Conservation (phyloP, 2,329 filamentous ascomycete genomes). For the Dryadomyces quercivorus region DNA sequence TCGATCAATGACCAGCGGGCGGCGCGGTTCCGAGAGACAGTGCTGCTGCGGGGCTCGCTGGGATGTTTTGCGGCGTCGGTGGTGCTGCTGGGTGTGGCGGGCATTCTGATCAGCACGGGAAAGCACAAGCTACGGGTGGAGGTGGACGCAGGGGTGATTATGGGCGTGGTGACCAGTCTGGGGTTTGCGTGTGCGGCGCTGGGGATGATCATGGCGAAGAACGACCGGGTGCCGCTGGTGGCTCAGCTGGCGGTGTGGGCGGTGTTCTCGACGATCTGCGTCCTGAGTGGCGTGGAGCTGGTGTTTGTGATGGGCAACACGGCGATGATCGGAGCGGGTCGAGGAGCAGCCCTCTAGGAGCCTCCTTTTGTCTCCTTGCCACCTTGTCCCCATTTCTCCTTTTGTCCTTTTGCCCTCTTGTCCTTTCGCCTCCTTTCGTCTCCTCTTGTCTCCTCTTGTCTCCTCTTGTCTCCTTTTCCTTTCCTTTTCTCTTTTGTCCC, state of each 20-base stretch:
- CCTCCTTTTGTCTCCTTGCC: too few relatives aligned
- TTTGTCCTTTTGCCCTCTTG: neutral
- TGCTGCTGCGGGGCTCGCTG: conserved; percentile 41
- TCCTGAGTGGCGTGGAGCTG: conserved; percentile 38
- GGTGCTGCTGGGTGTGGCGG: conserved; percentile 51
- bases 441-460: neutral
- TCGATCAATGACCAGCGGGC: conserved; percentile 38
- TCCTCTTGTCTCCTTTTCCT: neutral
- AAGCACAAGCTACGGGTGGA: conserved; percentile 54
- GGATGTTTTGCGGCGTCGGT: conserved; percentile 47
- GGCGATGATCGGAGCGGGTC: neutral
- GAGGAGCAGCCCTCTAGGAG: neutral
- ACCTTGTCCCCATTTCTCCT: too few relatives aligned
- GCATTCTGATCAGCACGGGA: conserved; percentile 55
- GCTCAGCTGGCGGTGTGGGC: conserved; percentile 29
- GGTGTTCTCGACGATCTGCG: conserved; percentile 31
- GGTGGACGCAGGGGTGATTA: conserved; percentile 60
- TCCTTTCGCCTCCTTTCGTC: neutral
- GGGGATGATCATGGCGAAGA: conserved; percentile 42
- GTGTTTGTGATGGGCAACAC: conserved; percentile 34
- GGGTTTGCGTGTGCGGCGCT: conserved; percentile 51
- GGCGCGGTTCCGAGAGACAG: conserved; percentile 36
- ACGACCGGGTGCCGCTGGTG: conserved; percentile 27
- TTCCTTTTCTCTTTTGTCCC: neutral
- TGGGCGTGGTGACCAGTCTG: conserved; percentile 56